Evolutionary conservation across 2,329 filamentous ascomycete species (phyloP), one percentile per base, ranked within the genome.

Genomic region (Scytalidium lignicola): DNA sequence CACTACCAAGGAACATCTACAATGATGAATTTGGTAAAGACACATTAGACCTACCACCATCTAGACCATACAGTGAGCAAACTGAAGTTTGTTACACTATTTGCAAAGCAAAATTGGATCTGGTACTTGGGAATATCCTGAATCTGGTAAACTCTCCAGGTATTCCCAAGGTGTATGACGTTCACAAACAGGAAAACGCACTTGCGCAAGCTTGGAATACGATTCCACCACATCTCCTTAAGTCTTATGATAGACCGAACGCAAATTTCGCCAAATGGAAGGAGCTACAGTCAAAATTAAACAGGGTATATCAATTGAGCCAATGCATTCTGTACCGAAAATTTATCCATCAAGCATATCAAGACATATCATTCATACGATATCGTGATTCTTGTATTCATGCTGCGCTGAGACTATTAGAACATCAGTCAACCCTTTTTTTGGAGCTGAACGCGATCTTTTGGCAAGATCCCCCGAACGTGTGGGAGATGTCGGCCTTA

Each of bases 371-470:
- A 12, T 28, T 43, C 23, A 47, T 47, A 9, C 23, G 17, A 41
- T 52, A 50, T 29, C 47, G 43, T 3, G 21, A 40, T 15, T 29
- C 44, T 13, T 47, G 50, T 19, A 45, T 52, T 19, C 29, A 49
- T 10, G 47, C 52, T 15, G 52, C 52, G 18, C 18, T 54, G 43
- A 29, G 6, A 5, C 20, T 54, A 9, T 39, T 54, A 10, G 3
- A 15, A 12, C 49, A 54, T 32, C 52, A 54, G 44, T 29, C 43
- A 10, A 45, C 49, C 7, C 17, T 52, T n/a, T 46, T 42, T 19
- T 7, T 47, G 10, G 19, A 50, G 8, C 22, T 50, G 21, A 21
- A 42, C 13, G 28, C 40, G 15, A 20, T 19, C 3, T 49, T 21
- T 18, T 32, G 46, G 6, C 46, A 21, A n/a, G 49, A 10, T 9